A percentile compares a stretch with the other conserved stretches of the same genome.
Evolutionary conservation across 352 stramenopile genomes (phyloP).

Genomic region (Globisporangium cederbergense): DNA sequence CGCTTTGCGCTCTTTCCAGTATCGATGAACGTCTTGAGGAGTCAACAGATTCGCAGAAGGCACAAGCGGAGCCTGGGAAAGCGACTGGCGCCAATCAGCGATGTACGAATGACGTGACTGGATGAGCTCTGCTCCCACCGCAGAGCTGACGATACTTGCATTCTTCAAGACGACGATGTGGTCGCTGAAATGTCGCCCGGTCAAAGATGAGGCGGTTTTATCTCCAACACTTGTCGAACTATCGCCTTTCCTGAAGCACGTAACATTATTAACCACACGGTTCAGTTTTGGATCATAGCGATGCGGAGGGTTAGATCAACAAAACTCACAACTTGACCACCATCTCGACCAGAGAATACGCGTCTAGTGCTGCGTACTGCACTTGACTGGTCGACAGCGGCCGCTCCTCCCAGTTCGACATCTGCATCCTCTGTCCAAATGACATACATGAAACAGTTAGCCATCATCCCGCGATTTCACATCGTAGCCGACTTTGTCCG

Average conservation of each 20-base stretch:
- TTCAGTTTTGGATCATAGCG: not conserved
- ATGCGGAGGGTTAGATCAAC: not conserved
- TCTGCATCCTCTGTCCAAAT: constrained; percentile 43
- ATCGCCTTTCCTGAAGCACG: not conserved
- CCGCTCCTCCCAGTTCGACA: constrained; percentile 65
- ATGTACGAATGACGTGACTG: constrained; percentile 29
- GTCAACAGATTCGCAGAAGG: constrained; percentile 23
- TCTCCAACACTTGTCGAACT: not conserved
- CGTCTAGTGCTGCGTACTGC: constrained; percentile 63
- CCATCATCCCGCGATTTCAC: no score
- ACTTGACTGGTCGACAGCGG: constrained; percentile 47
- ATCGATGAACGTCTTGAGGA: constrained; percentile 26
- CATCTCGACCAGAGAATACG: constrained; percentile 56
- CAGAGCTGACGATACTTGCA: constrained; percentile 22
- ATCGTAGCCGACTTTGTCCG: no score
- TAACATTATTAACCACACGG: not conserved
- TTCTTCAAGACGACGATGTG: constrained; percentile 26
- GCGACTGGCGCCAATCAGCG: constrained; percentile 24
- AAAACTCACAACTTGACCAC: constrained; percentile 40
- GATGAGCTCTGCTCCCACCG: constrained; percentile 24
- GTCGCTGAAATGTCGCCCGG: constrained; percentile 23
- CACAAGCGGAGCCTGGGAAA: not conserved
- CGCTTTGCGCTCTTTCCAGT: constrained; percentile 31
- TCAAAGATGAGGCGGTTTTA: not conserved
- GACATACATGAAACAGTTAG: not conserved